phyloP scores from a whole-genome alignment of 2,329 filamentous ascomycete genomes.

The Fusarium equiseti region DNA sequence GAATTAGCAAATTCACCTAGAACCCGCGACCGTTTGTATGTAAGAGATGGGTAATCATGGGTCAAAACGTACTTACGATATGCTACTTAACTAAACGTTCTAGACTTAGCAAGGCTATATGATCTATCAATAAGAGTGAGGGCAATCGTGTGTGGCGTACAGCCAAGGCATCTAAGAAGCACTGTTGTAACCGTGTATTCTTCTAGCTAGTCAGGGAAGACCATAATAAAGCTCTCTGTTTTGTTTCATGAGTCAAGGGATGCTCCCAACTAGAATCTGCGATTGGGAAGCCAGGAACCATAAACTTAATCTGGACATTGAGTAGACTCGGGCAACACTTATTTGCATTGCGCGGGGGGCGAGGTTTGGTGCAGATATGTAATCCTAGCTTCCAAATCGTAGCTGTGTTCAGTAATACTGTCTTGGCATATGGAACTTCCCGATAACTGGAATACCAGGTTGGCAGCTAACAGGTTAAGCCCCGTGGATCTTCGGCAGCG shows the following conservation, averaged over 20 bases:
- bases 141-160: neutral
- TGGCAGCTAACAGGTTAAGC: neutral
- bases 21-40: neutral
- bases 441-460: slow-evolving; percentile 2
- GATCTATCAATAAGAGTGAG: neutral
- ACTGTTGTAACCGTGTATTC: neutral
- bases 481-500: slow-evolving; percentile 6
- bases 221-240: neutral
- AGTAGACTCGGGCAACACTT: neutral
- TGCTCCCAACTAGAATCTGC: neutral
- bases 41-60: neutral
- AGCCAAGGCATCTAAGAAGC: neutral
- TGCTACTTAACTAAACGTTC: neutral
- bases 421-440: neutral
- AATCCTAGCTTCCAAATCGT: neutral
- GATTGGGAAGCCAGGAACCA: neutral
- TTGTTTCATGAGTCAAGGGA: neutral
- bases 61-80: neutral
- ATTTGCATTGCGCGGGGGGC: slow-evolving; percentile 9
- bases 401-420: neutral
- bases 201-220: neutral
- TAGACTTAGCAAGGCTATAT: neutral
- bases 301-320: neutral
- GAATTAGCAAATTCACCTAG: neutral
- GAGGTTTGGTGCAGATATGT: neutral